Evolutionary conservation across 306 rosid genomes (phyloP), one percentile per base, ranked within the genome.

Genomic region (Sesbania bispinosa): DNA sequence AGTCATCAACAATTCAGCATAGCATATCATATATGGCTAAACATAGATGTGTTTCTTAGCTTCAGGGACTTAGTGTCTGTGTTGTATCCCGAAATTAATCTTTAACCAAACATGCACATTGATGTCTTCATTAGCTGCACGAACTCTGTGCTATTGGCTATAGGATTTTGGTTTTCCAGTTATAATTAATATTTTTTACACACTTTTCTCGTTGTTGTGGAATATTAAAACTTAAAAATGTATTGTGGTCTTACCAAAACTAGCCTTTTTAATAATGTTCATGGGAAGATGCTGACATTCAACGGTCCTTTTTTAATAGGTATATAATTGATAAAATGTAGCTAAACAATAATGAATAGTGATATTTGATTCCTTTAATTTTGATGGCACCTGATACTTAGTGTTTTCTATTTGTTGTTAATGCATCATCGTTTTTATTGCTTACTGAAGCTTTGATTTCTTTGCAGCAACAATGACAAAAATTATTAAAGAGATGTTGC

Each of bases 401-500:
- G 24, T 55, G 26, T 20, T 36, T 51, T 73, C 4, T 27, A 16
- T 58, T 29, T 77, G 13, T 35, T 50, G 46, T 30, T 42, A 3
- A 36, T 4, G 60, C 67, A 58, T 47, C 7, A 0, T 30, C 10
- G 32, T 48, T 75, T 45, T 38, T 13, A 24, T 48, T 0, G 7
- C 58, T 61, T 39, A 71, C 19, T 10, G 46, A 82, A 71, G 11
- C 54, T 67, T 16, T 46, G 41, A 35, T 67, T 77, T 82, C 10
- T 65, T 79, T 14, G 50, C 99, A 95, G 99, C 99, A 19, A 95
- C 99, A 45, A 95, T 94, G 99, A 95, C 99, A 1, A 95, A 95
- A 80, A 95, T 95, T 39, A 95, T 95, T 54, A 95, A 95, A 83
- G 99, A 95, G 86, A 95, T 95, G 99, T 79, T 95, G 48, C 99